A percentile compares a stretch with the other conserved stretches of the same genome.
Evolutionary conservation across 306 rosid genomes (phyloP).

Genomic region (Prosopis cineraria): DNA sequence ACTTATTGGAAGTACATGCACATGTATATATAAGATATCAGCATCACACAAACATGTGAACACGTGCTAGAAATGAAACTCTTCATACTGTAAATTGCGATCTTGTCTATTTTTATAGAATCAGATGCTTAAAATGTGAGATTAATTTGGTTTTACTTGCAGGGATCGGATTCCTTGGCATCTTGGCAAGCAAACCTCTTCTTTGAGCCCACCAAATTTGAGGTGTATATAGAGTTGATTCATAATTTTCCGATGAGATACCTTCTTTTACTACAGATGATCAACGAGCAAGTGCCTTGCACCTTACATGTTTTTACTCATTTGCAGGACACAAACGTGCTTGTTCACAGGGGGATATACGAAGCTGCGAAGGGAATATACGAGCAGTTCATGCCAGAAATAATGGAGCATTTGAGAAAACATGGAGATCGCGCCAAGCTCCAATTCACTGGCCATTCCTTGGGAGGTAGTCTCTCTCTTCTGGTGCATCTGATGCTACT

Average conservation of each 20-base stretch:
- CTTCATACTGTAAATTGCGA: too few species aligned
- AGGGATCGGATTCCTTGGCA: slow-evolving; percentile 91
- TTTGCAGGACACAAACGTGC: slow-evolving; percentile 71
- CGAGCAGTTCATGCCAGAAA: slow-evolving; percentile 81
- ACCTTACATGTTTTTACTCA: not conserved
- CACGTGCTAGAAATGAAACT: too few species aligned
- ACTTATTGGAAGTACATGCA: too few species aligned
- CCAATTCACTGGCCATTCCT: slow-evolving; percentile 92
- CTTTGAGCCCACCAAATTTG: slow-evolving; percentile 92
- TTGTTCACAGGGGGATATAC: slow-evolving; percentile 93
- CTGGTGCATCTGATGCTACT: slow-evolving; percentile 83
- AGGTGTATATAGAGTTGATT: slow-evolving; percentile 61
- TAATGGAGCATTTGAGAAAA: slow-evolving; percentile 63
- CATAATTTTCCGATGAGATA: not conserved
- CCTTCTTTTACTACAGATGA: not conserved
- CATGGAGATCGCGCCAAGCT: slow-evolving; percentile 76
- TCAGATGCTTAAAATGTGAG: not conserved
- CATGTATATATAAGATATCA: too few species aligned
- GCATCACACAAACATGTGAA: too few species aligned
- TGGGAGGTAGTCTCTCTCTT: slow-evolving; percentile 95
- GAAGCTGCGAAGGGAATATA: slow-evolving; percentile 96
- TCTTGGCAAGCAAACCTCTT: slow-evolving; percentile 98
- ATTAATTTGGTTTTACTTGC: slow-evolving; percentile 35
- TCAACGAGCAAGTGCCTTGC: not conserved
- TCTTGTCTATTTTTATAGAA: not conserved